Evolutionary conservation across 306 rosid species (phyloP), one percentile per base, ranked within the genome.

Genomic region (Morella rubra): DNA sequence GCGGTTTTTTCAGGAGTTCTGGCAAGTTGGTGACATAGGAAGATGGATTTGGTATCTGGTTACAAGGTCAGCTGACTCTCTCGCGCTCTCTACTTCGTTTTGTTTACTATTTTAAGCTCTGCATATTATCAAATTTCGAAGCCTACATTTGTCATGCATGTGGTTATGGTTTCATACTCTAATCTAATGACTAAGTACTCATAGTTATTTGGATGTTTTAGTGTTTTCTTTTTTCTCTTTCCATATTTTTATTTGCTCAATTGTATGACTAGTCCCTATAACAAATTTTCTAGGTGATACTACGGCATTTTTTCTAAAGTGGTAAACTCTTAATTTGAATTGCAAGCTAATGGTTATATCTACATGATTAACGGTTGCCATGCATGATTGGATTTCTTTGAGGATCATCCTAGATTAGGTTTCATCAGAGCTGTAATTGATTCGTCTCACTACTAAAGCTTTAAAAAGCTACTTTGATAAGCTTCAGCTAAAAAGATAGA

Each of bases 21-120:
- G 10, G 20, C 62, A 69, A 42, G 19, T 79, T 64, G 67, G 56
- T 80, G 73, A 78, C 85, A 78, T 14, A n/a, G 72, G 83, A 78
- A 44, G 45, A 96, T 96, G 99, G 96, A 96, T 93, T 91, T 96
- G 89, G 87, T 89, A 76, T 92, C 97, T 85, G 91, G 98, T 73
- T 96, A 96, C 84, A 96, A 96, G 98, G 96, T 93, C 82, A 64
- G 12, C 60, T 49, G 68, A 10, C 64, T 41, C 60, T 55, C 60
- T 50, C 14, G 40, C 65, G 49, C 16, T 22, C 70, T 73, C 20
- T 22, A 6, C 12, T 22, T 22, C 14, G 46, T 19, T 61, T 58
- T 46, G 22, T 55, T 46, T 41, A 18, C 52, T 56, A 50, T 58
- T 46, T 6, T 69, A 9, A 18, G 46, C 7, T 13, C 42, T n/a